Conservation (phyloP, 768 basidiomycete species). For the Glaciozyma antarctica region DNA sequence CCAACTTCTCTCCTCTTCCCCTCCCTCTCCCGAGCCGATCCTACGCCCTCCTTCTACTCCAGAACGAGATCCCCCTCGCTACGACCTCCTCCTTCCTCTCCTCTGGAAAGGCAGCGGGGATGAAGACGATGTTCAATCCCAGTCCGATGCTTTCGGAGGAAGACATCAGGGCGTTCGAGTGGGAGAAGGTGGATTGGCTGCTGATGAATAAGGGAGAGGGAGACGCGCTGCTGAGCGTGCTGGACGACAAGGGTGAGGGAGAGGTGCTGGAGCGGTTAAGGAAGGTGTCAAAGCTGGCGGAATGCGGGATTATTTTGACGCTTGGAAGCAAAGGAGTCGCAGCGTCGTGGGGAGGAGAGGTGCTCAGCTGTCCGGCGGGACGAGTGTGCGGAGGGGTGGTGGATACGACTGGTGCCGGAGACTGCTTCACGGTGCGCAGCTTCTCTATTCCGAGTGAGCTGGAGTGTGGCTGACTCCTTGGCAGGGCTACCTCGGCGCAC, state of each 20-base stretch:
- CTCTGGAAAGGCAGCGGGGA: conserved; percentile 13
- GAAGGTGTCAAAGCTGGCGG: not conserved
- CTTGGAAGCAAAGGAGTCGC: conserved; percentile 14
- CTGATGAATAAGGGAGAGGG: conserved; percentile 44
- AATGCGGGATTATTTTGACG: conserved; percentile 24
- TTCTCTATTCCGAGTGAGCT: not conserved
- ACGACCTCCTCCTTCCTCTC: conserved; percentile 36
- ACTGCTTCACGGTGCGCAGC: conserved; percentile 34
- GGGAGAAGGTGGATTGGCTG: conserved; percentile 40
- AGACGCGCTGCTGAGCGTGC: conserved; percentile 28
- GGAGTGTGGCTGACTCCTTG: not conserved
- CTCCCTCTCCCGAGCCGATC: conserved; percentile 14
- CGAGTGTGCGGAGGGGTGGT: conserved; percentile 10
- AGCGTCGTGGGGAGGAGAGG: not conserved
- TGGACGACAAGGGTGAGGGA: not conserved
- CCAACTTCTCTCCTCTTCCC: conserved; percentile 25
- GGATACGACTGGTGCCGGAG: conserved; percentile 38
- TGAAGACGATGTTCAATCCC: conserved; percentile 43
- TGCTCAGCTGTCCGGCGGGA: conserved; percentile 8
- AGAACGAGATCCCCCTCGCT: conserved; percentile 44
- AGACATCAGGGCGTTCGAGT: conserved; percentile 38
- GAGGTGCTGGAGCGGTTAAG: not conserved
- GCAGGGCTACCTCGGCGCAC: conserved; percentile 28
- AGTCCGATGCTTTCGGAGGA: conserved; percentile 40
- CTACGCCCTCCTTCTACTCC: conserved; percentile 41